A percentile compares a stretch with the other conserved stretches of the same genome.
Evolutionary conservation across 192 early-diverging fungal genomes (phyloP).

Genomic region (Coemansia sp.): DNA sequence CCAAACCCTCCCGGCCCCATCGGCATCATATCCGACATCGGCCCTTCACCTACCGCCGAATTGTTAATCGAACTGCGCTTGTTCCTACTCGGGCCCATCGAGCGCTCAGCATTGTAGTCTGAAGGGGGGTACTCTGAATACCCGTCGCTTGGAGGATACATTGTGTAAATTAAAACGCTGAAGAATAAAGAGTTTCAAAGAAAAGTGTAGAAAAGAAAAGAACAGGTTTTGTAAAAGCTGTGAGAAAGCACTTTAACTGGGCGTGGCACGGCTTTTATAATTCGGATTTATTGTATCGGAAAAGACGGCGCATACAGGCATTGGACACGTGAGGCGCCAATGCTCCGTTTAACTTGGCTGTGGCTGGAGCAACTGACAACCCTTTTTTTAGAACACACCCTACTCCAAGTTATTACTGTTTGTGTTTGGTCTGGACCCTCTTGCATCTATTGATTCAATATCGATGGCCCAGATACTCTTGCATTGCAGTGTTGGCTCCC

Average conservation of each 20-base stretch:
- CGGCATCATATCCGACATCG: slow-evolving; percentile 24
- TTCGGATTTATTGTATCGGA: too few species aligned
- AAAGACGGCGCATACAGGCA: too few species aligned
- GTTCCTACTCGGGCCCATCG: neutral
- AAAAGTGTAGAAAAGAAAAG: neutral
- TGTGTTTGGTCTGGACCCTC: too few species aligned
- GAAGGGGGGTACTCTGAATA: slow-evolving; percentile 2
- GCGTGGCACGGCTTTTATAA: neutral
- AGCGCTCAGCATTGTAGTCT: neutral
- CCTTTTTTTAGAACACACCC: neutral
- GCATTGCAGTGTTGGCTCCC: too few species aligned
- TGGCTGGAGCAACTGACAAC: slow-evolving; percentile 1
- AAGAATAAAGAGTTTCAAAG: neutral
- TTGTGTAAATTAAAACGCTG: neutral
- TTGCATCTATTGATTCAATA: too few species aligned
- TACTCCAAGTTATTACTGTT: too few species aligned
- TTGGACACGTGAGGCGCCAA: neutral
- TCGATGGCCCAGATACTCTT: too few species aligned
- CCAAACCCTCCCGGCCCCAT: slow-evolving; percentile 10
- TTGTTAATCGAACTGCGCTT: slow-evolving; percentile 9
- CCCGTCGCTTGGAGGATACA: slow-evolving; percentile 1
- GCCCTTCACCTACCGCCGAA: slow-evolving; percentile 29
- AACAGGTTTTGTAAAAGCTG: neutral
- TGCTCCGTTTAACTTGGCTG: neutral
- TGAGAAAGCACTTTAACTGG: neutral